phyloP scores from a whole-genome alignment of 2,329 filamentous ascomycete species.

The Penicillium sp. region DNA sequence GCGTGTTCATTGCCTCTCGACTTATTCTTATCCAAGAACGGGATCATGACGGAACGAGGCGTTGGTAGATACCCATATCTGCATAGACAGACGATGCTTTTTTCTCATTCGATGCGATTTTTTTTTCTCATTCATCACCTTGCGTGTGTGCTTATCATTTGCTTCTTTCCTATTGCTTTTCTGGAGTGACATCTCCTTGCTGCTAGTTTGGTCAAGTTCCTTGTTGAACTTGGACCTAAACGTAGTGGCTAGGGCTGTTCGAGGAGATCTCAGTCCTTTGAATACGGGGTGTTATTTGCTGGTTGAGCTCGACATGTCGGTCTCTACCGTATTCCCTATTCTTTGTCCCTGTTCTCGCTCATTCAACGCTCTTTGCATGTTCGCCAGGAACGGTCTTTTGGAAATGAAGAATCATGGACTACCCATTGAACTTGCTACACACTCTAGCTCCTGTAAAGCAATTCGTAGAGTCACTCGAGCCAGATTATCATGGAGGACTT shows the following conservation, averaged over 20 bases:
- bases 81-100: constrained; percentile 34
- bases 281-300: constrained; percentile 13
- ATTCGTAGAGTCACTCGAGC: neutral
- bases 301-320: constrained; percentile 5
- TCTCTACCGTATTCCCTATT: constrained; percentile 3
- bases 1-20: constrained; percentile 24
- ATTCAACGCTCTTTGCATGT: constrained; percentile 16
- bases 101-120: constrained; percentile 19
- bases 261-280: constrained; percentile 15
- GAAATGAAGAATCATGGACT: constrained; percentile 16
- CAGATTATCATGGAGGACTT: neutral
- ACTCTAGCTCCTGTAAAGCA: neutral
- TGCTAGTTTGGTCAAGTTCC: neutral
- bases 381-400: constrained; percentile 14
- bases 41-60: constrained; percentile 45
- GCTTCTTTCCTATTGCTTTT: constrained; percentile 16
- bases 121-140: constrained; percentile 13
- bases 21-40: constrained; percentile 30
- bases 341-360: constrained; percentile 13
- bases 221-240: neutral
- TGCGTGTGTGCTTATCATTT: constrained; percentile 16
- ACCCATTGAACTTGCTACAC: neutral
- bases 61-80: constrained; percentile 48
- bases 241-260: neutral
- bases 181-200: constrained; percentile 1